Percentiles rank a stretch among this genome's conserved stretches.
Conservation (phyloP, 345 rosid genomes). For the Linum trigynum region DNA sequence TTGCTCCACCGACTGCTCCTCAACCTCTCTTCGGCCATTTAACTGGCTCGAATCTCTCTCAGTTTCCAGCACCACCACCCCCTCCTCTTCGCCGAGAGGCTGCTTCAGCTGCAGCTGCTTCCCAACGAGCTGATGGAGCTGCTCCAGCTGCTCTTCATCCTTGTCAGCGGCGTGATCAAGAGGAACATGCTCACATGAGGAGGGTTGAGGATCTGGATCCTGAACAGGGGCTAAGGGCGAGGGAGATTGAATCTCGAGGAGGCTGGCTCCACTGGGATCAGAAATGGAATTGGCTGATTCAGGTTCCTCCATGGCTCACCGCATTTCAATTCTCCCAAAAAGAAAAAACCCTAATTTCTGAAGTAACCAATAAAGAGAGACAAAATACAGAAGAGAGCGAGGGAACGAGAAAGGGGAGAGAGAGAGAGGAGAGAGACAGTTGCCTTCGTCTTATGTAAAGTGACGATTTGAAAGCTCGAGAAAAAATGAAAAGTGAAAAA, state of each 20-base stretch:
- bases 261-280: background rate
- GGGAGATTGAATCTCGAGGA: background rate
- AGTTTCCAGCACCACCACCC: background rate
- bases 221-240: background rate
- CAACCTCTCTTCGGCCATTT: background rate
- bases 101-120: constrained; percentile 5
- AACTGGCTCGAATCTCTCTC: constrained; percentile 2
- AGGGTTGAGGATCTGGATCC: constrained; percentile 4
- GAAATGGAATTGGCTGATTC: background rate
- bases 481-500: too few relatives aligned
- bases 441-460: background rate
- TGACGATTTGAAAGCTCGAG: background rate
- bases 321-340: constrained; percentile 12
- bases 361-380: background rate
- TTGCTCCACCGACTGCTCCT: constrained; percentile 1
- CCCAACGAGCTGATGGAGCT: constrained; percentile 8
- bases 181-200: background rate
- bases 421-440: background rate
- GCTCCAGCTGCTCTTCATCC: background rate
- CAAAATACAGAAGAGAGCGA: background rate
- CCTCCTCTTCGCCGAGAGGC: background rate
- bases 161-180: constrained; percentile 1
- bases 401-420: background rate
- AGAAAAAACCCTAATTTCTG: constrained; percentile 14
- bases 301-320: constrained; percentile 11